phyloP scores from a whole-genome alignment of 176 grass and related monocot species.

The Musa schizocarpa region DNA sequence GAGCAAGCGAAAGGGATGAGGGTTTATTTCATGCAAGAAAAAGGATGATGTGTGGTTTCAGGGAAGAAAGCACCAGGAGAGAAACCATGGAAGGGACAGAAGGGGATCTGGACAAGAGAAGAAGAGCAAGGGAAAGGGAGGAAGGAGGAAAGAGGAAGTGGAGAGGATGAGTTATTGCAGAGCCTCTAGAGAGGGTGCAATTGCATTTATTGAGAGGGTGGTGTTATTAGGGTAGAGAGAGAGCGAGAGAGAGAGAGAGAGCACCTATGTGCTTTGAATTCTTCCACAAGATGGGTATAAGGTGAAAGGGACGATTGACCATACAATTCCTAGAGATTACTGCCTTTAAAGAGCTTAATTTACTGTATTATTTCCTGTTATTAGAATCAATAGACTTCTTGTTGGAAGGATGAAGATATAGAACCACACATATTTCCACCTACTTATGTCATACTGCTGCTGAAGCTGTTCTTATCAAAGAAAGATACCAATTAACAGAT shows the following conservation, averaged over 20 bases:
- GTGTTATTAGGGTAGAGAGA: constrained; percentile 42
- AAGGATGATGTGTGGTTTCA: constrained; percentile 17
- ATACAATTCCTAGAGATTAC: not conserved
- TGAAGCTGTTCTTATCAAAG: too few relatives aligned
- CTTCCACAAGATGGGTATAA: constrained; percentile 5
- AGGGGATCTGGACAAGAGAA: constrained; percentile 4
- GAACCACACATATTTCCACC: not conserved
- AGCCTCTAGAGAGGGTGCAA: constrained; percentile 91
- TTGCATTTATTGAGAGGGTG: constrained; percentile 93
- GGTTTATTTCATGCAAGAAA: constrained; percentile 12
- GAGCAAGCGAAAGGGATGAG: not conserved
- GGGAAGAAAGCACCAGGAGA: constrained; percentile 7
- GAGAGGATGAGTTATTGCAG: constrained; percentile 78
- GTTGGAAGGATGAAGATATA: not conserved
- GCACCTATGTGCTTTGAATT: not conserved
- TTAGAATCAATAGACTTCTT: not conserved
- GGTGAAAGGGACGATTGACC: constrained; percentile 4
- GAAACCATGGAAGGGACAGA: constrained; percentile 5
- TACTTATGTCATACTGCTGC: too few relatives aligned
- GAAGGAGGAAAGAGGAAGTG: constrained; percentile 33
- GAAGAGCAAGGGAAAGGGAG: constrained; percentile 31
- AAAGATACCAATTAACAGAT: too few relatives aligned
- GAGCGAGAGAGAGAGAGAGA: too few relatives aligned
- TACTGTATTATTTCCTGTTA: too few relatives aligned
- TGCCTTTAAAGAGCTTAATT: not conserved